Evolutionary conservation across 495 filamentous ascomycete species (phyloP), one percentile per base, ranked within the genome.

Genomic region (Podospora didyma): DNA sequence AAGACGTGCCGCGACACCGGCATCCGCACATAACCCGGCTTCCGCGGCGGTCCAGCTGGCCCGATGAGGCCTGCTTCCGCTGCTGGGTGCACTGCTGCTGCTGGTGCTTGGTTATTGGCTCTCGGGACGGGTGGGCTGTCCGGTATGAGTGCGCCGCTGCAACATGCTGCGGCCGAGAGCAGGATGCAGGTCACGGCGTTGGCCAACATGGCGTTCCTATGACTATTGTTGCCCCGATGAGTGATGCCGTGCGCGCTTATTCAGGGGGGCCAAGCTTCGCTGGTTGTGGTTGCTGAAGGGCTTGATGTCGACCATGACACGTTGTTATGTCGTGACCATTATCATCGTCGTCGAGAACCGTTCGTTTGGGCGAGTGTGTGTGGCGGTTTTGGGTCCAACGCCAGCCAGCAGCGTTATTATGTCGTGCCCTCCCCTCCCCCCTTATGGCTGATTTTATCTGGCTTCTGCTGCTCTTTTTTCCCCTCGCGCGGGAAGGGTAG

Each of bases 21-120:
- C 59, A 67, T 55, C 2, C 67, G 62, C 19, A 69, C 64, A 42
- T 65, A 69, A 0, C 60, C 62, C 14, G 64, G 66, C 10, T 47
- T 49, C 31, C 41, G 9, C n/a, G 47, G 26, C 26, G 47, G 47
- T 17, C 5, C 11, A 9, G 47, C 20, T 14, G 24, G 16, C 6
- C 24, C 45, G 28, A 17, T 31, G 20, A 17, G 12, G 24, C 11
- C 21, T 41, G 17, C 41, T 24, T 7, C 42, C 34, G 22, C 26
- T 14, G 12, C 23, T 9, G 16, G 20, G 37, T 26, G 14, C 22
- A 17, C 17, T 19, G 34, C 34, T 16, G 34, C 34, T n/a, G n/a
- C n/a, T n/a, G n/a, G n/a, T n/a, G n/a, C n/a, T n/a, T n/a, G n/a
- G n/a, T n/a, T n/a, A n/a, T n/a, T n/a, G 26, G 26, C 26, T 31